Evolutionary conservation across 2,329 filamentous ascomycete genomes (phyloP).

Genomic region (Botrytis sinoallii): DNA sequence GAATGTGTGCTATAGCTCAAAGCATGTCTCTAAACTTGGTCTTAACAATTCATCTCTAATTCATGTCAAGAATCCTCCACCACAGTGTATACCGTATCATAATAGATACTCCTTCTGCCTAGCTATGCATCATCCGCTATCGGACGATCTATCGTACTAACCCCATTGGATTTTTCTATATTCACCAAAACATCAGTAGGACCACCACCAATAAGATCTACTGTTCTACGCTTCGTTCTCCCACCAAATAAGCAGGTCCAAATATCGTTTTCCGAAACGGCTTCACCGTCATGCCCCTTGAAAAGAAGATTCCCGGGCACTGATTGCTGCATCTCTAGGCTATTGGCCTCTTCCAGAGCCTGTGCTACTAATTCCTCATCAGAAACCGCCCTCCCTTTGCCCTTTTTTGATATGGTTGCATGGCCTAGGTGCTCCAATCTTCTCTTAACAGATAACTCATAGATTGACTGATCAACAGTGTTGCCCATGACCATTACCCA

Average conservation of each 20-base stretch:
- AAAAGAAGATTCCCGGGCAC: conserved; percentile 67
- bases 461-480: conserved; percentile 89
- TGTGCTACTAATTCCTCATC: conserved; percentile 52
- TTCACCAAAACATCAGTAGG: background rate
- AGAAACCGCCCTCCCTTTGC: conserved; percentile 43
- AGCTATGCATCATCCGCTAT: background rate
- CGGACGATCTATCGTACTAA: background rate
- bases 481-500: conserved; percentile 93
- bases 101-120: background rate
- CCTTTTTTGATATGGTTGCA: conserved; percentile 38
- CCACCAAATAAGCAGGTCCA: conserved; percentile 84
- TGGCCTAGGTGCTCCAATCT: conserved; percentile 73
- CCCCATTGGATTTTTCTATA: background rate
- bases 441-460: conserved; percentile 77
- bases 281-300: conserved; percentile 71
- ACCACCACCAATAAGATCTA: background rate
- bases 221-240: conserved; percentile 9
- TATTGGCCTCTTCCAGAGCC: conserved; percentile 78
- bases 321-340: conserved; percentile 74
- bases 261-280: conserved; percentile 73
- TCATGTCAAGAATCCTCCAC: background rate
- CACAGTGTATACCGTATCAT: background rate
- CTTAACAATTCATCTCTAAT: background rate
- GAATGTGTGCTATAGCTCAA: background rate
- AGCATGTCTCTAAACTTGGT: background rate